These are phyloP conservation scores for Didymella sp. DNA, from an alignment of 2,329 filamentous ascomycete species.

Conservation along the genomic window DNA sequence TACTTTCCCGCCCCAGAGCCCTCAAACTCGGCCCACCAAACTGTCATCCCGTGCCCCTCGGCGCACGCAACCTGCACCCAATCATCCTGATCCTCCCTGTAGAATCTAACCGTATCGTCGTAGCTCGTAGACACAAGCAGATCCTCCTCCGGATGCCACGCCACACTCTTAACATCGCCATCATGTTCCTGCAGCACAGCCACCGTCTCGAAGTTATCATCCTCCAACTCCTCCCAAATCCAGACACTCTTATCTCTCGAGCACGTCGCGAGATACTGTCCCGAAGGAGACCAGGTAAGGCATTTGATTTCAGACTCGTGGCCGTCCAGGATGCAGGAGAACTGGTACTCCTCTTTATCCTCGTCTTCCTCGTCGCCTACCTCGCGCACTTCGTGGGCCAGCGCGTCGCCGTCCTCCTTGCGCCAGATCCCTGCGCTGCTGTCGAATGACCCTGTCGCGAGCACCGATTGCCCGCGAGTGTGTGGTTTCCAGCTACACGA, in stretches of 20 bases:
- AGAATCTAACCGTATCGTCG: slow-evolving; percentile 87
- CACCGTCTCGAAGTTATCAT: slow-evolving; percentile 96
- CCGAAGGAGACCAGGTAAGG: slow-evolving; percentile 75
- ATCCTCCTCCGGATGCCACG: slow-evolving; percentile 83
- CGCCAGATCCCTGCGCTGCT: slow-evolving; percentile 76
- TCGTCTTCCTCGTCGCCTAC: slow-evolving; percentile 59
- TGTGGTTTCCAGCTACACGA: slow-evolving; percentile 86
- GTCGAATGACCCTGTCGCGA: slow-evolving; percentile 94
- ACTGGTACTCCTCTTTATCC: slow-evolving; percentile 86
- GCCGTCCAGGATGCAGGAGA: slow-evolving; percentile 89
- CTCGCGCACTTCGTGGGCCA: slow-evolving; percentile 42
- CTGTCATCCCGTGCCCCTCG: slow-evolving; percentile 81
- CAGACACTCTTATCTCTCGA: slow-evolving; percentile 92
- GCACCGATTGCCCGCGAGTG: slow-evolving; percentile 66
- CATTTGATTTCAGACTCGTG: slow-evolving; percentile 94
- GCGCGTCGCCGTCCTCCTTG: slow-evolving; percentile 70
- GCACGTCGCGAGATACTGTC: slow-evolving; percentile 85
- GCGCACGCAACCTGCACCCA: slow-evolving; percentile 90
- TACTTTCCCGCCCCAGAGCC: slow-evolving; percentile 46
- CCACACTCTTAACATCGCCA: slow-evolving; percentile 91
- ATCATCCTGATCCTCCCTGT: slow-evolving; percentile 89
- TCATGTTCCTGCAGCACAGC: slow-evolving; percentile 94
- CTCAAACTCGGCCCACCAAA: slow-evolving; percentile 84
- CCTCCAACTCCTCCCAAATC: slow-evolving; percentile 97
- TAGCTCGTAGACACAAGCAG: slow-evolving; percentile 91